A percentile compares a stretch with the other conserved stretches of the same genome.
Evolutionary conservation across 176 grass and related monocot genomes (phyloP).

Genomic region (Triticum monococcum): DNA sequence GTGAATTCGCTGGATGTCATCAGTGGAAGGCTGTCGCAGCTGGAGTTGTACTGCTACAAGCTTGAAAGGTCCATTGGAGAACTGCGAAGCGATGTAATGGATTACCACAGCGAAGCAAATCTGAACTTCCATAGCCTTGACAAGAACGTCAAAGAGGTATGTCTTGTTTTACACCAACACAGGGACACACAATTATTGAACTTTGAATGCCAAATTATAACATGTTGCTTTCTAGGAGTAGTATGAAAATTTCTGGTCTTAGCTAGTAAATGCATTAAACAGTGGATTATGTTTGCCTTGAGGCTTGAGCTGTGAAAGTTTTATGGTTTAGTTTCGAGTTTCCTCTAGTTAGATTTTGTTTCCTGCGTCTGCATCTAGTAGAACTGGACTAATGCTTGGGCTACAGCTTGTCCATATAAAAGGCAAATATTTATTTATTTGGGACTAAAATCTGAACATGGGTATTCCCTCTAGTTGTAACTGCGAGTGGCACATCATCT

Average conservation of each 20-base stretch:
- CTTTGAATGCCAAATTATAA: not conserved
- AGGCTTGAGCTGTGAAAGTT: not conserved
- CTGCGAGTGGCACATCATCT: not conserved
- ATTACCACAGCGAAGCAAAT: constrained; percentile 68
- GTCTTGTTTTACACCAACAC: not conserved
- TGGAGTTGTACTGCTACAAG: constrained; percentile 89
- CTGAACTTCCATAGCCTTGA: constrained; percentile 65
- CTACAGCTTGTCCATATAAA: not conserved
- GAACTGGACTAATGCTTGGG: not conserved
- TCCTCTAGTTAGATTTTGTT: not conserved
- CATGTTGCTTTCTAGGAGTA: not conserved
- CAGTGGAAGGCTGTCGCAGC: constrained; percentile 71
- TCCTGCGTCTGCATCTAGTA: not conserved
- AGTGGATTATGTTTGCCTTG: not conserved
- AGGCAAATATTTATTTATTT: too few species aligned
- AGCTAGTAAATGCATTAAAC: not conserved
- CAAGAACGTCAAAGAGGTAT: constrained; percentile 86
- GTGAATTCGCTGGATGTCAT: constrained; percentile 84
- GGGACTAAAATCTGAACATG: not conserved
- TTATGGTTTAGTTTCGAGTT: not conserved
- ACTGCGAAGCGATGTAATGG: constrained; percentile 73
- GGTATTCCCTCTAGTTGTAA: not conserved
- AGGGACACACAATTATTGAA: not conserved
- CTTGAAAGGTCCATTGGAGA: constrained; percentile 84
- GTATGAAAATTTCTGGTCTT: not conserved